These are phyloP conservation scores for Cryphonectria radicalis DNA, from an alignment of 2,329 filamentous ascomycete genomes.

Conservation along the genomic window DNA sequence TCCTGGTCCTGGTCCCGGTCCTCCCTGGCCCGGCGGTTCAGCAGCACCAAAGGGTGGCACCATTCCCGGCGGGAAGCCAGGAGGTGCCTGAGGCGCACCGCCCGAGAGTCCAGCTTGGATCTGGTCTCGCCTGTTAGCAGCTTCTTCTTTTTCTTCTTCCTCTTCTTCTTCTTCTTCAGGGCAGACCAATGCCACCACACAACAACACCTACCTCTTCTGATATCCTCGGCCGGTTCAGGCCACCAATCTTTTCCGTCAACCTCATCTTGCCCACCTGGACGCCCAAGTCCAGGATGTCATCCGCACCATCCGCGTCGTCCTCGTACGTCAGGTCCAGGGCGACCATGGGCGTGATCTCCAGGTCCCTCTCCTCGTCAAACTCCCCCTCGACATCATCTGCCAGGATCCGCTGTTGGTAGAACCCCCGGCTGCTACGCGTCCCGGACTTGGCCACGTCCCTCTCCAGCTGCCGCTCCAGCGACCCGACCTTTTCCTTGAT, in stretches of 20 bases:
- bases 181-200: neutral
- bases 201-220: slow-evolving; percentile 63
- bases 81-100: slow-evolving; percentile 26
- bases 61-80: slow-evolving; percentile 30
- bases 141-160: slow-evolving; percentile 61
- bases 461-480: slow-evolving; percentile 70
- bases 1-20: neutral
- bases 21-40: slow-evolving; percentile 25
- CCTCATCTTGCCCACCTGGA: slow-evolving; percentile 72
- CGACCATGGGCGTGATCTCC: slow-evolving; percentile 65
- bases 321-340: slow-evolving; percentile 70
- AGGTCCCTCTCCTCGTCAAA: slow-evolving; percentile 63
- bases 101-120: slow-evolving; percentile 42
- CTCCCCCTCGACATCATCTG: slow-evolving; percentile 59
- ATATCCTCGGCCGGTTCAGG: slow-evolving; percentile 70
- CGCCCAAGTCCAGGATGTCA: slow-evolving; percentile 72
- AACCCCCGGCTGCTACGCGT: slow-evolving; percentile 32
- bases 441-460: slow-evolving; percentile 62
- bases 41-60: slow-evolving; percentile 22
- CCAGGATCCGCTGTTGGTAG: slow-evolving; percentile 46
- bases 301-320: slow-evolving; percentile 60
- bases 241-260: slow-evolving; percentile 77
- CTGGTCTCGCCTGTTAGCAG: slow-evolving; percentile 31
- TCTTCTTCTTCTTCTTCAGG: slow-evolving; percentile 57
- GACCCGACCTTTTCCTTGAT: slow-evolving; percentile 80